phyloP scores from a whole-genome alignment of 1,284 basidiomycete species.

The Chiua sp. region DNA sequence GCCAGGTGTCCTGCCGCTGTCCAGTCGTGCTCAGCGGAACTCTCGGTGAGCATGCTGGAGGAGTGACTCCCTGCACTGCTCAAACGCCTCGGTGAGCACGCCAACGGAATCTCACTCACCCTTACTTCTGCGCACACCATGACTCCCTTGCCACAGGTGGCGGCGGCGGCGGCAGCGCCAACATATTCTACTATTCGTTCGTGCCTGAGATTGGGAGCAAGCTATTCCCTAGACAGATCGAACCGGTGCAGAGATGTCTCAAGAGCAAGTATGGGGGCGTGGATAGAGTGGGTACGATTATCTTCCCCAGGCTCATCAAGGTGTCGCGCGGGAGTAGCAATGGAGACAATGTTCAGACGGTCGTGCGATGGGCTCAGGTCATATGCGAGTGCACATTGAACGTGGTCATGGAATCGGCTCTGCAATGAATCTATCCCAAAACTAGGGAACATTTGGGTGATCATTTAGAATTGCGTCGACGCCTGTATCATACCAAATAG shows the following conservation, averaged over 20 bases:
- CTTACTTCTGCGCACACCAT: constrained; percentile 75
- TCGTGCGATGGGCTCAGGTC: constrained; percentile 83
- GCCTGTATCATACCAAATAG: constrained; percentile 18
- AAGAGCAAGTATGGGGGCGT: constrained; percentile 70
- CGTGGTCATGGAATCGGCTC: constrained; percentile 20
- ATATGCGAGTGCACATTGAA: constrained; percentile 78
- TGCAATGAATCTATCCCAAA: background rate
- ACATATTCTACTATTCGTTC: constrained; percentile 83
- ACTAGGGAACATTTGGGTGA: constrained; percentile 5
- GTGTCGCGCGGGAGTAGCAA: constrained; percentile 53
- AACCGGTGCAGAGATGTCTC: constrained; percentile 78
- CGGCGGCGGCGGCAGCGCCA: constrained; percentile 45
- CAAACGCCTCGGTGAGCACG: constrained; percentile 50
- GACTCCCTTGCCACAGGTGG: constrained; percentile 59
- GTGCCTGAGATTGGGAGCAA: constrained; percentile 77
- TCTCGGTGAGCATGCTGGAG: constrained; percentile 64
- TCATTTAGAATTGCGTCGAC: constrained; percentile 21
- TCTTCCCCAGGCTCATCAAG: constrained; percentile 86
- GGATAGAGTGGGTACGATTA: constrained; percentile 77
- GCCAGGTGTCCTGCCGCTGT: constrained; percentile 85
- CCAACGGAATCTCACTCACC: constrained; percentile 53
- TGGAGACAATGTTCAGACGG: constrained; percentile 64
- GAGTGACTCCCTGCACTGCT: constrained; percentile 71
- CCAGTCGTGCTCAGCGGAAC: constrained; percentile 70
- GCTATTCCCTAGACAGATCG: constrained; percentile 71